phyloP scores from a whole-genome alignment of 768 basidiomycete genomes.

The Leccinellum luteum region DNA sequence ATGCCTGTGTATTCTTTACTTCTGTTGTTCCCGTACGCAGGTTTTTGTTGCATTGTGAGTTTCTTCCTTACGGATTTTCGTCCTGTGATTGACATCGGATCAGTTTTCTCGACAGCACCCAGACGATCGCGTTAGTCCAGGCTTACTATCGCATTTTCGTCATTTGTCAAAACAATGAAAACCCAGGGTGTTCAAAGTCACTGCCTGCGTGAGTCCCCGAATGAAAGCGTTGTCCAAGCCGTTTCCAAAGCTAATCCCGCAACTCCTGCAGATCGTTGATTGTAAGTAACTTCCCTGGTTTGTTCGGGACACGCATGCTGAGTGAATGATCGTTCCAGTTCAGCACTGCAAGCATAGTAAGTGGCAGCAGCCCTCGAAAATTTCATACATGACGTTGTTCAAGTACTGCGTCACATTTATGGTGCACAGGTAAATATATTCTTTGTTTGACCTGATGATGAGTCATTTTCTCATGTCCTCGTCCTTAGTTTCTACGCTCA shows the following conservation, averaged over 20 bases:
- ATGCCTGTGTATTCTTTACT: background rate
- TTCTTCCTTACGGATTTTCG: too few relatives aligned
- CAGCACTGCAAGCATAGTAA: background rate
- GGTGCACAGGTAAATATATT: slow-evolving; percentile 18
- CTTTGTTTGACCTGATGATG: background rate
- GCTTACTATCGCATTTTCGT: slow-evolving; percentile 4
- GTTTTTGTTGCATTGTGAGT: slow-evolving; percentile 10
- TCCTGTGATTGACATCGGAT: background rate
- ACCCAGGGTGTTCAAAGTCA: background rate
- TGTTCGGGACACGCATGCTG: background rate
- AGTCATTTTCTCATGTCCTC: background rate
- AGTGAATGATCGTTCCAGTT: slow-evolving; percentile 3
- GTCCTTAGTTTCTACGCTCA: slow-evolving; percentile 23
- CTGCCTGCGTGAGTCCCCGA: slow-evolving; percentile 9
- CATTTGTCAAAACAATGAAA: slow-evolving; percentile 3
- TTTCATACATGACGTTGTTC: background rate
- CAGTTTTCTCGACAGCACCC: slow-evolving; percentile 9
- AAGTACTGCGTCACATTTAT: slow-evolving; percentile 18
- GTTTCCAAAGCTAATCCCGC: background rate
- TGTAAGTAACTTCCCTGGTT: background rate
- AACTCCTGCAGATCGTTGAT: background rate
- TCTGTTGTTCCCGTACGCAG: background rate
- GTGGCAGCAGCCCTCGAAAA: background rate
- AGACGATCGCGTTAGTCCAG: background rate
- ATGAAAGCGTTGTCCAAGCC: background rate